Evolutionary conservation across 805 yeast genomes (phyloP).

Genomic region (Candida boidinii): DNA sequence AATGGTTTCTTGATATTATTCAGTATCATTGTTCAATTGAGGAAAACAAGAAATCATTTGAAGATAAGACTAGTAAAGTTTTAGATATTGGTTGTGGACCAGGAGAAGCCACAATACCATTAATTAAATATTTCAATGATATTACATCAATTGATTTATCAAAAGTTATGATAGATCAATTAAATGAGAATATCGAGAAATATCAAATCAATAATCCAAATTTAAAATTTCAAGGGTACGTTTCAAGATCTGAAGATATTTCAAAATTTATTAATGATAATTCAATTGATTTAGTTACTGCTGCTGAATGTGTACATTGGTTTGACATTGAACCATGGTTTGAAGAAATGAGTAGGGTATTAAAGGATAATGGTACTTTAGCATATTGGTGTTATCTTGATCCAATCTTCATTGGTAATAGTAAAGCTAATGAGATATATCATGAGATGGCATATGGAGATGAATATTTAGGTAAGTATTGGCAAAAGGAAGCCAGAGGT

Average conservation of each 20-base stretch:
- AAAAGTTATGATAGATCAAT: conserved; percentile 32
- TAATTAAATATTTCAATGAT: conserved; percentile 26
- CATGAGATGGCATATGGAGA: conserved; percentile 32
- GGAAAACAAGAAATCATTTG: conserved; percentile 11
- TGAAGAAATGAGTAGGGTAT: conserved; percentile 2
- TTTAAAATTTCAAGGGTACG: conserved; percentile 2
- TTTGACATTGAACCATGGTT: conserved; percentile 49
- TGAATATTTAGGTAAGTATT: conserved; percentile 52
- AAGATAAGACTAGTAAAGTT: conserved; percentile 29
- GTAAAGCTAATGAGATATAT: conserved; percentile 46
- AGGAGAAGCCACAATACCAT: conserved; percentile 40
- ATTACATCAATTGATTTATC: conserved; percentile 39
- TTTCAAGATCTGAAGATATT: conserved; percentile 2
- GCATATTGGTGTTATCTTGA: conserved; percentile 76
- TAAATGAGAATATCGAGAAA: conserved; percentile 7
- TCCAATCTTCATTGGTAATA: conserved; percentile 35
- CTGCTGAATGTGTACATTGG: conserved; percentile 81
- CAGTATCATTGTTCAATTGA: conserved; percentile 21
- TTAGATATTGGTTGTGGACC: conserved; percentile 55
- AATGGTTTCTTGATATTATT: conserved; percentile 34
- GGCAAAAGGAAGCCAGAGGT: conserved; percentile 81
- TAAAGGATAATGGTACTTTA: conserved; percentile 43
- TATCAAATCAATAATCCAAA: conserved; percentile 31
- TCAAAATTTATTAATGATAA: conserved; percentile 11
- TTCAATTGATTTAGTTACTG: conserved; percentile 56